Evolutionary conservation across 2,329 filamentous ascomycete species (phyloP).

Genomic region (Camillea tinctor): DNA sequence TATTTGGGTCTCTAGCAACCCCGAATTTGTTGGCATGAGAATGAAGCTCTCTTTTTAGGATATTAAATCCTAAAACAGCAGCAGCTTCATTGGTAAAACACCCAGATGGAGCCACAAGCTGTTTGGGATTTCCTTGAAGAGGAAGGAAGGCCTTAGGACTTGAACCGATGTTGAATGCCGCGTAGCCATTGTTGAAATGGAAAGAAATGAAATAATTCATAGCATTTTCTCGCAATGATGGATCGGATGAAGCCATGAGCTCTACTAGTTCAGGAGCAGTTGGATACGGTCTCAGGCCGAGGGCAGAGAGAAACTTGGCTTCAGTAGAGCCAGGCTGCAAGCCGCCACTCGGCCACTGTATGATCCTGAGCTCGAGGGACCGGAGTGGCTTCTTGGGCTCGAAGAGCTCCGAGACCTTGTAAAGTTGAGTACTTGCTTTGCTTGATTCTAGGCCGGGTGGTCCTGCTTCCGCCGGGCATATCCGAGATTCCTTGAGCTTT

Average conservation of each 20-base stretch:
- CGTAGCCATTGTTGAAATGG: constrained; percentile 76
- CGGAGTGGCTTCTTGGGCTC: constrained; percentile 73
- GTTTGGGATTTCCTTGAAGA: constrained; percentile 63
- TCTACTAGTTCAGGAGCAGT: constrained; percentile 71
- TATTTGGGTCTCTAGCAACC: constrained; percentile 76
- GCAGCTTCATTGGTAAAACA: constrained; percentile 83
- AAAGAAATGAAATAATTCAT: constrained; percentile 82
- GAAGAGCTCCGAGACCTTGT: constrained; percentile 76
- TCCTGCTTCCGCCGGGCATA: constrained; percentile 76
- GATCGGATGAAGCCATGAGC: constrained; percentile 67
- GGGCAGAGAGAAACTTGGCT: constrained; percentile 66
- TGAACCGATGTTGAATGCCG: constrained; percentile 55
- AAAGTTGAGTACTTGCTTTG: constrained; percentile 53
- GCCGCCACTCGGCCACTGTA: constrained; percentile 77
- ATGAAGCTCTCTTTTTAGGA: constrained; percentile 74
- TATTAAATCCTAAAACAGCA: constrained; percentile 74
- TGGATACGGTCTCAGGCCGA: constrained; percentile 75
- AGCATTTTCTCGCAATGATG: constrained; percentile 61
- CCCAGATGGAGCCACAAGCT: constrained; percentile 67
- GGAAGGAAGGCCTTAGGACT: constrained; percentile 67
- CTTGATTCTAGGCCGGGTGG: constrained; percentile 54
- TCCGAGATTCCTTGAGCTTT: constrained; percentile 72
- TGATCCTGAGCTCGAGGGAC: constrained; percentile 68
- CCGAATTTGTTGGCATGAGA: constrained; percentile 80
- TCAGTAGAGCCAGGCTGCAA: constrained; percentile 67